Conservation (phyloP, 2,329 filamentous ascomycete genomes). For the Hawksworthiomyces lignivorus region DNA sequence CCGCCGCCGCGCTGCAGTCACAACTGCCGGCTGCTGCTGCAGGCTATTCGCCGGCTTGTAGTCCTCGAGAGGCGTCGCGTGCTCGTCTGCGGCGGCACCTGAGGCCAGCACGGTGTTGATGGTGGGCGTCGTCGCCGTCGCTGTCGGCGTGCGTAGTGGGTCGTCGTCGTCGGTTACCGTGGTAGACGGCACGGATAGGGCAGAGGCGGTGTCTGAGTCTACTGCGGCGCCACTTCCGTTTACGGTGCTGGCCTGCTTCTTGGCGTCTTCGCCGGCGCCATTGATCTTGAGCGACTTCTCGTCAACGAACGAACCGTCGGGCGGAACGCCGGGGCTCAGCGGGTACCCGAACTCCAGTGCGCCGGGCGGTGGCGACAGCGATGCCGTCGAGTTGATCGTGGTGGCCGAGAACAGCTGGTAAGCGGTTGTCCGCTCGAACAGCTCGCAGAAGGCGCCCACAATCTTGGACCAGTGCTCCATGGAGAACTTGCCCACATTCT, state of each 20-base stretch:
- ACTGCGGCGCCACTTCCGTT: constrained; percentile 39
- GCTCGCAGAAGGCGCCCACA: constrained; percentile 88
- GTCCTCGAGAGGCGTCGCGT: constrained; percentile 58
- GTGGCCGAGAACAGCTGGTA: constrained; percentile 90
- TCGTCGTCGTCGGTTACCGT: constrained; percentile 26
- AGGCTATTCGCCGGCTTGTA: constrained; percentile 70
- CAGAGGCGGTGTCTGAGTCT: constrained; percentile 23
- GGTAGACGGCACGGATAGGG: constrained; percentile 19
- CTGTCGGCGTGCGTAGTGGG: constrained; percentile 23
- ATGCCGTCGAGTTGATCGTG: constrained; percentile 45
- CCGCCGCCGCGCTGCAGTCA: constrained; percentile 83
- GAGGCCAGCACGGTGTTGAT: background rate
- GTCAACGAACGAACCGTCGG: constrained; percentile 26
- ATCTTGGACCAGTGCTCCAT: constrained; percentile 88
- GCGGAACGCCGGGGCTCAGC: constrained; percentile 28
- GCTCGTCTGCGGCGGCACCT: constrained; percentile 26
- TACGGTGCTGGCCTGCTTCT: too few species aligned
- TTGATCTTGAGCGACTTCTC: constrained; percentile 57
- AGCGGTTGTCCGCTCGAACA: constrained; percentile 91
- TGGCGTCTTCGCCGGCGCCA: constrained; percentile 38
- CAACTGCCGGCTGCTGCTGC: constrained; percentile 82
- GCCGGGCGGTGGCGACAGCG: constrained; percentile 44
- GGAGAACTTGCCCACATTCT: constrained; percentile 90
- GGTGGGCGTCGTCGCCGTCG: constrained; percentile 14
- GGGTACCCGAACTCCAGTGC: constrained; percentile 43